Base-by-base conservation (phyloP, 2,329 filamentous ascomycete species). In the Pseudogymnoascus sp. region DNA sequence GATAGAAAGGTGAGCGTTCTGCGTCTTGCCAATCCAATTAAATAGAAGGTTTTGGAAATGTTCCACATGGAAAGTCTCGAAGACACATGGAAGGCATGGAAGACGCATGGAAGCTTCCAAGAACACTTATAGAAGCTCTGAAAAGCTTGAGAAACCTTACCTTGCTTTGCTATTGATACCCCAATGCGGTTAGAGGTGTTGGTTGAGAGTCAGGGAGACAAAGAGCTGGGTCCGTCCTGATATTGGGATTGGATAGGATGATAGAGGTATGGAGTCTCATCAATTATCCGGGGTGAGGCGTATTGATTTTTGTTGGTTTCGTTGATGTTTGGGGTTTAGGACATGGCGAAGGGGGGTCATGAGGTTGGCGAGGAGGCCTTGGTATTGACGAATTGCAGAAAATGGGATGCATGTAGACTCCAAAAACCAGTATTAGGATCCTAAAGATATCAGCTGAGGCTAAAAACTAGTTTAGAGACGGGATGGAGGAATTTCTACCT, bases 91-190 rank as follows among this genome's bases (percentile, higher is more conserved):
- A 52, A 52, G 45, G 13, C 27, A 31, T 31, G 27, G 8, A 52
- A 52, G 25, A 52, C 27, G 45, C 27, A 52, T 52, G 13, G 45
- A 52, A 52, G 45, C 45, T 52, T 18, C 45, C 45, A 52, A 52
- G 45, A 52, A 31, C 45, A 52, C 45, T 52, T 52, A 52, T 52
- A 52, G 45, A 52, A 52, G 45, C 45, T 31, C 27, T 31, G 7
- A 52, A n/a, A 31, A 27, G 15, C n/a, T 15, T 25, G 27, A 15
- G n/a, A 52, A 31, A 6, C 31, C 45, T 52, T n/a, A 52, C 45
- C 45, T 52, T 52, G 45, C 45, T 52, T 52, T 52, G 45, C 45
- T 52, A 52, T 52, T 52, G 45, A 31, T 52, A 52, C 45, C 42
- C 42, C 25, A 29, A 52, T 52, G 45, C 45, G 45, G 45, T 52